These are phyloP conservation scores for Neurospora intermedia DNA, from an alignment of 495 filamentous ascomycete species.

Conservation along the genomic window DNA sequence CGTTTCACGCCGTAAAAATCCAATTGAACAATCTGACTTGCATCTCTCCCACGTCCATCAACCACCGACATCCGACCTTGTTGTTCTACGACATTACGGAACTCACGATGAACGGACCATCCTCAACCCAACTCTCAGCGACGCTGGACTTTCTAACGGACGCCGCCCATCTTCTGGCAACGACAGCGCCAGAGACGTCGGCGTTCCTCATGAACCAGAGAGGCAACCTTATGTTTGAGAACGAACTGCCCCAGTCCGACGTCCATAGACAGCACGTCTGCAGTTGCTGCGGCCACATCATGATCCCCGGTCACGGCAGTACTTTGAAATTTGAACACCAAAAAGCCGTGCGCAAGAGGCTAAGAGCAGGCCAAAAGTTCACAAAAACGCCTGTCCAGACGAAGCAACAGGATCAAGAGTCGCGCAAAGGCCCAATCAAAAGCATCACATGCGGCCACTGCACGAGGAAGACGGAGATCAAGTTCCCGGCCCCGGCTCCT, in stretches of 20 bases:
- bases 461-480: slow-evolving; percentile 26
- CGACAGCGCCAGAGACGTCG: slow-evolving; percentile 35
- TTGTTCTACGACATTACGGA: background rate
- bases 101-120: slow-evolving; percentile 12
- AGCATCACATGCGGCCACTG: slow-evolving; percentile 37
- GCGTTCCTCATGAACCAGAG: slow-evolving; percentile 38
- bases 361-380: background rate
- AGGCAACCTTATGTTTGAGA: slow-evolving; percentile 31
- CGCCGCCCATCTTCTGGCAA: slow-evolving; percentile 39
- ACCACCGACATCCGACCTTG: background rate
- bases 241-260: slow-evolving; percentile 31
- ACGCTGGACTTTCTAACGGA: slow-evolving; percentile 35
- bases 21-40: background rate
- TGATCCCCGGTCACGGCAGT: slow-evolving; percentile 34
- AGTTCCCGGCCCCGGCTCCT: slow-evolving; percentile 20
- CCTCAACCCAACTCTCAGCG: slow-evolving; percentile 15
- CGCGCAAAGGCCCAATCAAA: slow-evolving; percentile 19
- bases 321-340: slow-evolving; percentile 24
- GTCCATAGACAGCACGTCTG: slow-evolving; percentile 36
- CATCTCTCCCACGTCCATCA: background rate
- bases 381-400: background rate
- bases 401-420: slow-evolving; percentile 2
- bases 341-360: slow-evolving; percentile 11
- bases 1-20: background rate
- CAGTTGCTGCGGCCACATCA: slow-evolving; percentile 41